phyloP scores from a whole-genome alignment of 768 basidiomycete species.

The Hygrophoropsis aurantiaca region DNA sequence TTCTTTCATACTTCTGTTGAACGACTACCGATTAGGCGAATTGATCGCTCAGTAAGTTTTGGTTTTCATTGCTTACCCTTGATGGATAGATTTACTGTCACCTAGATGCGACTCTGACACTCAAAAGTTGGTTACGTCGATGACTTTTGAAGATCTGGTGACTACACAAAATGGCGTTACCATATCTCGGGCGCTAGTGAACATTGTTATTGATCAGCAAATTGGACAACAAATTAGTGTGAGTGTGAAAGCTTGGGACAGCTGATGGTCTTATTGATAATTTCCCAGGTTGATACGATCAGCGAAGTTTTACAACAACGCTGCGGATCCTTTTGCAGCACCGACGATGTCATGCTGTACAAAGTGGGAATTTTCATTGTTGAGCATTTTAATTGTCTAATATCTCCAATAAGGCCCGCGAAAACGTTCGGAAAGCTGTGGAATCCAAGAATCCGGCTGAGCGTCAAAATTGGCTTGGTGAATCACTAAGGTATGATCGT shows the following conservation, averaged over 20 bases:
- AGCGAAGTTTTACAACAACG: conserved; percentile 92
- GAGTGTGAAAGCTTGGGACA: conserved; percentile 27
- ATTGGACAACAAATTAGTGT: conserved; percentile 96
- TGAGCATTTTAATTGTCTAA: neutral
- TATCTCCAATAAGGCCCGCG: conserved; percentile 66
- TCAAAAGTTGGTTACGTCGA: conserved; percentile 63
- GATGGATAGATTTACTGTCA: conserved; percentile 3
- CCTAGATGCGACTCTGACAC: conserved; percentile 69
- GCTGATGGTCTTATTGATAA: conserved; percentile 6
- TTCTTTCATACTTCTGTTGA: conserved; percentile 88
- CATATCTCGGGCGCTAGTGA: conserved; percentile 88
- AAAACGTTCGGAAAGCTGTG: conserved; percentile 88
- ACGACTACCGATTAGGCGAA: conserved; percentile 87
- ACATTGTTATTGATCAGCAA: conserved; percentile 96
- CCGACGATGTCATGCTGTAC: conserved; percentile 97
- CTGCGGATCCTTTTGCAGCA: conserved; percentile 97
- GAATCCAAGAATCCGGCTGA: conserved; percentile 76
- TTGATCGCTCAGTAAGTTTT: conserved; percentile 70
- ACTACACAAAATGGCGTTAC: conserved; percentile 83
- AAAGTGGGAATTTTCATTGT: conserved; percentile 54
- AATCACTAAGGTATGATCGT: conserved; percentile 74
- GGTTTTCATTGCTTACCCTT: neutral
- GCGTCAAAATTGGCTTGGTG: conserved; percentile 75
- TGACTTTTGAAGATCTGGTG: conserved; percentile 87
- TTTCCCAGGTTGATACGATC: conserved; percentile 85